Conservation (phyloP, 768 basidiomycete genomes). For the Mycena galopus region DNA sequence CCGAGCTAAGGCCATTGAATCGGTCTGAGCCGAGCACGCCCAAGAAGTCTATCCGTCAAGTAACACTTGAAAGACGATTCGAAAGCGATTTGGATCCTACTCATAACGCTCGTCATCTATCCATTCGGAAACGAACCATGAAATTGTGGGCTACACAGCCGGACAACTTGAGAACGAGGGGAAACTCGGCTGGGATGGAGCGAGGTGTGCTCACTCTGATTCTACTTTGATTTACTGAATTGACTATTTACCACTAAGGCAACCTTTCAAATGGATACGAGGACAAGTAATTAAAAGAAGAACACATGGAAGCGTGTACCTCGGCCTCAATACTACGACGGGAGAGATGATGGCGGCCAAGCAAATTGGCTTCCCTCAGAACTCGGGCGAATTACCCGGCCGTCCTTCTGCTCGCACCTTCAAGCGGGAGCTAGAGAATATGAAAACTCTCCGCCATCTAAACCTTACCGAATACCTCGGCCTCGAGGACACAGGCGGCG, state of each 20-base stretch:
- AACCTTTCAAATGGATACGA: conserved; percentile 68
- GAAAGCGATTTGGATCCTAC: background rate
- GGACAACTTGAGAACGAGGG: background rate
- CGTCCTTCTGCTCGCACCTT: conserved; percentile 63
- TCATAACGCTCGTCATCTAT: background rate
- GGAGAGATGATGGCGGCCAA: conserved; percentile 90
- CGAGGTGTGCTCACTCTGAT: conserved; percentile 5
- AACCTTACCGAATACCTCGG: conserved; percentile 86
- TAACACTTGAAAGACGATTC: background rate
- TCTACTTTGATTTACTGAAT: background rate
- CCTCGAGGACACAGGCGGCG: conserved; percentile 71
- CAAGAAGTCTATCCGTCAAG: conserved; percentile 20
- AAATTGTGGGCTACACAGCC: background rate
- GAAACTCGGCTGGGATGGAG: background rate
- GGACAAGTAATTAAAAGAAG: conserved; percentile 86
- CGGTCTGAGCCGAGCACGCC: background rate
- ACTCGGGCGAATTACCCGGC: background rate
- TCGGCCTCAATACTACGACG: conserved; percentile 81
- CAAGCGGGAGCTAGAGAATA: conserved; percentile 80
- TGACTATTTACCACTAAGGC: background rate
- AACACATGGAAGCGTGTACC: conserved; percentile 81
- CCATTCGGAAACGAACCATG: conserved; percentile 3
- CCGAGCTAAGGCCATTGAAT: background rate
- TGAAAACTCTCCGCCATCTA: conserved; percentile 82
- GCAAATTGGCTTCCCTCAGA: conserved; percentile 52